A percentile compares a stretch with the other conserved stretches of the same genome.
Evolutionary conservation across 2,329 filamentous ascomycete genomes (phyloP).

Genomic region (Mycosphaerella sp.): DNA sequence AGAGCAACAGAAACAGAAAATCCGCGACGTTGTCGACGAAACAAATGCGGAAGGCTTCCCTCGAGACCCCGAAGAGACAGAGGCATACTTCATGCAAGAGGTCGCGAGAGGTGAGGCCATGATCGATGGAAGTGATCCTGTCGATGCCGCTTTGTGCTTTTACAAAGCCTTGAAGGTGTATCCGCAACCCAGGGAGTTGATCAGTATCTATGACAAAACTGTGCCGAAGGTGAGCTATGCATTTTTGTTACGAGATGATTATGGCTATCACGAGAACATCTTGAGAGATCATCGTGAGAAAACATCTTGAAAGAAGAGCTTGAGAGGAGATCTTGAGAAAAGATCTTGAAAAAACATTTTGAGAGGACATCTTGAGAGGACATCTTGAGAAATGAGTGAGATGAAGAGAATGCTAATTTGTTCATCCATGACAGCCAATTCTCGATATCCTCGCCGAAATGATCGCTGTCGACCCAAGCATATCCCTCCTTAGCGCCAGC

Average conservation of each 20-base stretch:
- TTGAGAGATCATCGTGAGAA: no score
- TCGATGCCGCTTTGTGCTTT: constrained; percentile 89
- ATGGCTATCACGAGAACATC: no score
- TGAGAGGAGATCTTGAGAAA: background rate
- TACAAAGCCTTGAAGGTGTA: constrained; percentile 99
- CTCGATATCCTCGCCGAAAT: constrained; percentile 96
- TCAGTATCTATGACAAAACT: constrained; percentile 97
- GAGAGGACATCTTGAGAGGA: background rate
- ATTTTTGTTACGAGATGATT: background rate
- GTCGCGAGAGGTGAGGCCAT: constrained; percentile 82
- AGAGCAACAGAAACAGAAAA: constrained; percentile 62
- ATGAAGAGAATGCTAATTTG: constrained; percentile 9
- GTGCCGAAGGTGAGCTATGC: constrained; percentile 73
- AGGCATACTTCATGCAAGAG: constrained; percentile 94
- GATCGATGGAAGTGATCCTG: constrained; percentile 67
- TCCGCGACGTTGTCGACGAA: constrained; percentile 69
- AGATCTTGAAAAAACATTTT: background rate
- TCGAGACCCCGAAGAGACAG: constrained; percentile 80
- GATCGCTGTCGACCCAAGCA: constrained; percentile 80
- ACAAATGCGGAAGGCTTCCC: constrained; percentile 92
- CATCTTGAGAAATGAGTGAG: background rate
- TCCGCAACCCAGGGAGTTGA: constrained; percentile 84
- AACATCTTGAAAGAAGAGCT: background rate
- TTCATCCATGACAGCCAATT: constrained; percentile 56
- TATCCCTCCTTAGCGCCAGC: constrained; percentile 33